Conservation (phyloP, 1,284 basidiomycete genomes). For the Marasmius fiardii region DNA sequence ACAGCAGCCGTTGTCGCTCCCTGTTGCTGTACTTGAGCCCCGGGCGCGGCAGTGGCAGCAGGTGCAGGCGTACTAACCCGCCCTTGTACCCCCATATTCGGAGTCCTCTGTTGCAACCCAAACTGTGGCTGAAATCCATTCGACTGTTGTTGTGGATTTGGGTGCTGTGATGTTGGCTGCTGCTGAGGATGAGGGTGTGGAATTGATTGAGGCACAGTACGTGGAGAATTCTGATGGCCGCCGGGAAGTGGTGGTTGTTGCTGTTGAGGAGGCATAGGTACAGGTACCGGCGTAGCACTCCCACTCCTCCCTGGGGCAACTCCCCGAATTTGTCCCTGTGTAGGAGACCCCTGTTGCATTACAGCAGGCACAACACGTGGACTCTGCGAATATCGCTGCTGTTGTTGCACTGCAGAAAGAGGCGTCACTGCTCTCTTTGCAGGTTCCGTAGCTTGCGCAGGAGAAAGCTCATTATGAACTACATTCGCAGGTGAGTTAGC, state of each 20-base stretch:
- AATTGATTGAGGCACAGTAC: constrained; percentile 6
- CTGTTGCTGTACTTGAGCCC: too few species aligned
- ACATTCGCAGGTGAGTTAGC: neutral
- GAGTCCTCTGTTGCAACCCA: too few species aligned
- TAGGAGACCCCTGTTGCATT: neutral
- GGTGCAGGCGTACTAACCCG: too few species aligned
- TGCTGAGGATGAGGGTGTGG: neutral
- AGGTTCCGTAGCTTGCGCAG: neutral
- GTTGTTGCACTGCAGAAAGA: neutral
- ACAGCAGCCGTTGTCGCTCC: too few species aligned
- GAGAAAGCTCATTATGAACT: neutral
- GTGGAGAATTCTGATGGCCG: constrained; percentile 2
- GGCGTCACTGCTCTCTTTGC: constrained; percentile 7
- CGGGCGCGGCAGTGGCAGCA: too few species aligned
- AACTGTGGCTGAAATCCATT: neutral
- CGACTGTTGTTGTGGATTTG: too few species aligned
- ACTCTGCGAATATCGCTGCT: constrained; percentile 6
- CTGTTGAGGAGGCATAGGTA: constrained; percentile 7
- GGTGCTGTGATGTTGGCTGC: neutral
- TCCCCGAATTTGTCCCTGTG: constrained; percentile 12
- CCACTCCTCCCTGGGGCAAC: too few species aligned
- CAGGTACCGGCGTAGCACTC: constrained; percentile 8
- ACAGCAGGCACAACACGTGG: constrained; percentile 3
- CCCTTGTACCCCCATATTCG: neutral
- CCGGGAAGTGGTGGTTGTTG: neutral